A percentile compares a stretch with the other conserved stretches of the same genome.
phyloP scores from a whole-genome alignment of 352 stramenopile species.

The Thraustochytrium sp. region DNA sequence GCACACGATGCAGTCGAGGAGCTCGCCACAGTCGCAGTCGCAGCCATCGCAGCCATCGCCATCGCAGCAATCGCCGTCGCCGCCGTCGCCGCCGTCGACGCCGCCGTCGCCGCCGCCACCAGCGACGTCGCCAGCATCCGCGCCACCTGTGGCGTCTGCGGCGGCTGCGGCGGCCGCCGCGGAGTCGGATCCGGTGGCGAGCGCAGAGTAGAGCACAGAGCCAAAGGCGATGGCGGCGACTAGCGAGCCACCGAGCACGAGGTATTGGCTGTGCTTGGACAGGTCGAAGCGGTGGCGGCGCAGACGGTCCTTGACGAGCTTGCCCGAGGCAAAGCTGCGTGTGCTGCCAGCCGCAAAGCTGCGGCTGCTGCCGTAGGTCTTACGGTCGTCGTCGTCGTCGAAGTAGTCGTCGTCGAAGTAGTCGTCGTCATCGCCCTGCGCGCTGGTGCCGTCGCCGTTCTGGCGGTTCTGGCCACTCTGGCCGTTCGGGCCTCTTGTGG shows the following conservation, averaged over 20 bases:
- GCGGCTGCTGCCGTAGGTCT: too few species aligned
- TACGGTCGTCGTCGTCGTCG: too few species aligned
- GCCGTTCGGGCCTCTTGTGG: background rate
- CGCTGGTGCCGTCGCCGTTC: too few species aligned
- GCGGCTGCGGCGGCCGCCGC: background rate
- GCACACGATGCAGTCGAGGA: background rate
- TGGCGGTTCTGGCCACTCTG: too few species aligned
- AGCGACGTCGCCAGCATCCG: background rate
- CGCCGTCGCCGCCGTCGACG: background rate
- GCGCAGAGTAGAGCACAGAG: background rate
- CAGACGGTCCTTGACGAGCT: background rate
- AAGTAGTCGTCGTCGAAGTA: too few species aligned
- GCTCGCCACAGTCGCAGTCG: background rate
- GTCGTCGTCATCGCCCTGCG: too few species aligned
- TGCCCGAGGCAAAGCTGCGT: background rate
- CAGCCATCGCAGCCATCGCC: background rate
- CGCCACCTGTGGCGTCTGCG: background rate
- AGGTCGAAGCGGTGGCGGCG: background rate
- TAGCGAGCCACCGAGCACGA: constrained; percentile 21
- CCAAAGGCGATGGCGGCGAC: constrained; percentile 20
- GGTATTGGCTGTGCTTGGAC: background rate
- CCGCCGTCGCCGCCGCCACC: background rate
- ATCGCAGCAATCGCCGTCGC: background rate
- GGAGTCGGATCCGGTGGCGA: too few species aligned
- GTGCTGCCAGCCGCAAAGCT: too few species aligned